These are phyloP conservation scores for Xenosphaeropsis pyriputrescens DNA, from an alignment of 2,329 filamentous ascomycete species.

Conservation along the genomic window DNA sequence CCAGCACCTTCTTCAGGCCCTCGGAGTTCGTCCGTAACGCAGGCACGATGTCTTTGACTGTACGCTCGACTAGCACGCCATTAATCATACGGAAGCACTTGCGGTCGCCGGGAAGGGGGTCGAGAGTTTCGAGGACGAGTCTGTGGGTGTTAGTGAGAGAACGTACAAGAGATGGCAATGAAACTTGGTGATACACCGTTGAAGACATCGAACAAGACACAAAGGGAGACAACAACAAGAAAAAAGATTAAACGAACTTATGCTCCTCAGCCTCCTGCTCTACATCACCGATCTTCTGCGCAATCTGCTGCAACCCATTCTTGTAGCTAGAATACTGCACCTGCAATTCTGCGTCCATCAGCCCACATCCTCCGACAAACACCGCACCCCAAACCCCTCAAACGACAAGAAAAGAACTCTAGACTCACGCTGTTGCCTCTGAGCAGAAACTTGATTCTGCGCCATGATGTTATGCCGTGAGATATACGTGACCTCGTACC, in stretches of 20 bases:
- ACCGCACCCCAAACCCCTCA: not conserved
- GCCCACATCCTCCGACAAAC: too few species aligned
- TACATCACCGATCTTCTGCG: slow-evolving; percentile 92
- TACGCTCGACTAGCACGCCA: slow-evolving; percentile 86
- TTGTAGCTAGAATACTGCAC: slow-evolving; percentile 66
- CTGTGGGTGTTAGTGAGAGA: slow-evolving; percentile 29
- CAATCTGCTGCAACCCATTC: slow-evolving; percentile 74
- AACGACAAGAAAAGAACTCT: not conserved
- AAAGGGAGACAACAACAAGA: slow-evolving; percentile 5
- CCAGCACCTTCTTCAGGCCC: slow-evolving; percentile 82
- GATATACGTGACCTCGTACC: too few species aligned
- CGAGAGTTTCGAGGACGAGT: slow-evolving; percentile 84
- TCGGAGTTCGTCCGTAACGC: slow-evolving; percentile 88
- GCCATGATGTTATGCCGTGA: slow-evolving; percentile 10
- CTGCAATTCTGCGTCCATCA: slow-evolving; percentile 50
- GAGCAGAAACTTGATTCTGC: slow-evolving; percentile 15
- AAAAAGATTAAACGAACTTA: slow-evolving; percentile 50
- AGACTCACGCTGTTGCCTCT: slow-evolving; percentile 19
- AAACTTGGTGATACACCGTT: slow-evolving; percentile 11
- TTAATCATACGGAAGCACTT: slow-evolving; percentile 99
- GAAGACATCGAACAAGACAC: slow-evolving; percentile 8
- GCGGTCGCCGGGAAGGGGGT: slow-evolving; percentile 67
- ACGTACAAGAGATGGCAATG: slow-evolving; percentile 3
- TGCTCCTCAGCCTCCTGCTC: slow-evolving; percentile 97
- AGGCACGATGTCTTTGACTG: slow-evolving; percentile 82